A percentile compares a stretch with the other conserved stretches of the same genome.
phyloP scores from a whole-genome alignment of 2,329 filamentous ascomycete species.

The Metarhizium rileyi region DNA sequence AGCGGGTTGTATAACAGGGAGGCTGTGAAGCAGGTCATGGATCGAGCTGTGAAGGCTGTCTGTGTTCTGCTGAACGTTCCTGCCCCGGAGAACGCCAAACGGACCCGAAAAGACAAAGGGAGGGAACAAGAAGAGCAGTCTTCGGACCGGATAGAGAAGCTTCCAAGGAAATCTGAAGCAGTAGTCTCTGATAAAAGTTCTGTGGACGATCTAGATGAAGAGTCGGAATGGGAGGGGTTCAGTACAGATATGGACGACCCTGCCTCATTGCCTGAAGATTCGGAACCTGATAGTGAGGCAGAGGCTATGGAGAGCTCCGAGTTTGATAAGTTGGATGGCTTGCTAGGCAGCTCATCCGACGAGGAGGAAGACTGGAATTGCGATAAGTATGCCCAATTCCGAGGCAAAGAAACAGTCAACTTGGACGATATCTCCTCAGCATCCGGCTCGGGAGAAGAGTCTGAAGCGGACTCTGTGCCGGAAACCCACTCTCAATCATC shows the following conservation, averaged over 20 bases:
- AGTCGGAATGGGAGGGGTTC: slow-evolving; percentile 29
- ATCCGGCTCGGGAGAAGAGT: slow-evolving; percentile 22
- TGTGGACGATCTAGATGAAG: slow-evolving; percentile 17
- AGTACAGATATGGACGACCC: slow-evolving; percentile 20
- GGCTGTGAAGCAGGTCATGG: slow-evolving; percentile 38
- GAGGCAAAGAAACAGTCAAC: slow-evolving; percentile 25
- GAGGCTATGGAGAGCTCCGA: slow-evolving; percentile 24
- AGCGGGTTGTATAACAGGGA: slow-evolving; percentile 45
- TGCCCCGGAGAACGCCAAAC: slow-evolving; percentile 31
- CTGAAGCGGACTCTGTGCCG: slow-evolving; percentile 17
- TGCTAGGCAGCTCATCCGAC: slow-evolving; percentile 35
- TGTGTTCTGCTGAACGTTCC: slow-evolving; percentile 39
- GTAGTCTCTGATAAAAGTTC: slow-evolving; percentile 7
- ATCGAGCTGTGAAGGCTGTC: slow-evolving; percentile 37
- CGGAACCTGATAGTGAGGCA: slow-evolving; percentile 12
- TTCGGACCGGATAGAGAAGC: slow-evolving; percentile 11
- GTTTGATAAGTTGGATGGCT: slow-evolving; percentile 32
- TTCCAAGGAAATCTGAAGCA: not conserved
- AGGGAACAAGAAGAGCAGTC: slow-evolving; percentile 22
- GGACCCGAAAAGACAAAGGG: slow-evolving; percentile 21
- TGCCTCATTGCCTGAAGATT: slow-evolving; percentile 11
- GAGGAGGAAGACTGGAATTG: slow-evolving; percentile 31
- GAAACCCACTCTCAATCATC: slow-evolving; percentile 17
- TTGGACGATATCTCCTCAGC: slow-evolving; percentile 32
- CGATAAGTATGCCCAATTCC: slow-evolving; percentile 20